Percentiles rank a stretch among this genome's conserved stretches.
Conservation (phyloP, 768 basidiomycete genomes). For the Lactifluus volemus region DNA sequence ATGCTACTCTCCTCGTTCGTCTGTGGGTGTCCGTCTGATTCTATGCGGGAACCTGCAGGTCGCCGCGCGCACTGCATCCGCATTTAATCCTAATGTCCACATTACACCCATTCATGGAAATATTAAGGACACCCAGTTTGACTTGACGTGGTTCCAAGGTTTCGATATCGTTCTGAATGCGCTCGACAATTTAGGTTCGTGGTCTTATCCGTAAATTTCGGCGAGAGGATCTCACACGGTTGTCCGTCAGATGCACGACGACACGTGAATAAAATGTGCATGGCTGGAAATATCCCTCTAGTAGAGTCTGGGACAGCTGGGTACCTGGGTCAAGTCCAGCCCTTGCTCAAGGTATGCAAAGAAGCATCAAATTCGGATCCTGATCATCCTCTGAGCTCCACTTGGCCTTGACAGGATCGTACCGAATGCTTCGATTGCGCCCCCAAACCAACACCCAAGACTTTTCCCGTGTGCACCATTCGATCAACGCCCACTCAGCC, state of each 20-base stretch:
- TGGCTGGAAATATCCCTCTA: constrained; percentile 82
- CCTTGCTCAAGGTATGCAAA: constrained; percentile 65
- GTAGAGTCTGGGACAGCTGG: constrained; percentile 97
- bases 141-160: constrained; percentile 79
- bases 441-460: constrained; percentile 87
- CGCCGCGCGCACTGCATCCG: constrained; percentile 71
- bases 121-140: constrained; percentile 88
- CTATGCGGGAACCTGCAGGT: constrained; percentile 36
- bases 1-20: constrained; percentile 21
- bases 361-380: neutral
- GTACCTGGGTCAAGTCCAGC: constrained; percentile 95
- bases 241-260: constrained; percentile 68
- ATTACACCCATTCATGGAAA: constrained; percentile 90
- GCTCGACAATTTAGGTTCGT: constrained; percentile 86
- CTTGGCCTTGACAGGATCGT: constrained; percentile 43
- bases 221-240: neutral
- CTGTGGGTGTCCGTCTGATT: neutral
- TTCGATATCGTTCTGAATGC: constrained; percentile 96
- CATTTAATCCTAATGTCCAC: constrained; percentile 82
- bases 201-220: neutral
- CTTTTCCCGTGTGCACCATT: constrained; percentile 96
- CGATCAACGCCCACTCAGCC: constrained; percentile 94
- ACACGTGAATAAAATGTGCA: constrained; percentile 97
- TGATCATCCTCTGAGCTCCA: neutral
- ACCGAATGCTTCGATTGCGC: constrained; percentile 97